A percentile compares a stretch with the other conserved stretches of the same genome.
Evolutionary conservation across 192 early-diverging fungal species (phyloP).

Genomic region (Coemansia sp.): DNA sequence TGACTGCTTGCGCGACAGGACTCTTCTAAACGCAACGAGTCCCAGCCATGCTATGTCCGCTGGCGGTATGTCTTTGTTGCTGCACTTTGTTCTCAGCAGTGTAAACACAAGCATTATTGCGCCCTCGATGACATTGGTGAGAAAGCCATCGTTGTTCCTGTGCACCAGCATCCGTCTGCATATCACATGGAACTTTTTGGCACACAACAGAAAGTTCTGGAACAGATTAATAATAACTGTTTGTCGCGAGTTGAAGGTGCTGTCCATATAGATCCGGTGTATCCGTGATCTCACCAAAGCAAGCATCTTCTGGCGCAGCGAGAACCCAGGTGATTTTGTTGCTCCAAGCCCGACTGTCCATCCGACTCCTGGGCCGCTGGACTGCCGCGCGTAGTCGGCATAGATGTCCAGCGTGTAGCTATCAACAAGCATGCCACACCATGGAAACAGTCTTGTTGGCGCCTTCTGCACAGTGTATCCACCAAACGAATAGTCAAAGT

Average conservation of each 20-base stretch:
- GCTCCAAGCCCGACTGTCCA: conserved; percentile 57
- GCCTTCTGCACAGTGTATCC: conserved; percentile 34
- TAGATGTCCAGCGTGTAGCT: conserved; percentile 65
- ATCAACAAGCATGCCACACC: conserved; percentile 82
- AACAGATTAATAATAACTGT: conserved; percentile 76
- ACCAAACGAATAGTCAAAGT: conserved; percentile 63
- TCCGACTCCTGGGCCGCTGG: conserved; percentile 39
- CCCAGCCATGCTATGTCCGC: conserved; percentile 53
- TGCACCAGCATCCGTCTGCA: conserved; percentile 20
- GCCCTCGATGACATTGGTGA: conserved; percentile 20
- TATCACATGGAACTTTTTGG: conserved; percentile 64
- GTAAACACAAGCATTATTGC: conserved; percentile 22
- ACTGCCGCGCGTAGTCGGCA: conserved; percentile 67
- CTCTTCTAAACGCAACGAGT: conserved; percentile 47
- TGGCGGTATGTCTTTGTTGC: conserved; percentile 18
- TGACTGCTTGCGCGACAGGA: conserved; percentile 51
- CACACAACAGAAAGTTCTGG: conserved; percentile 72
- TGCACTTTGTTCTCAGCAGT: conserved; percentile 28
- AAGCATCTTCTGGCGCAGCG: conserved; percentile 56
- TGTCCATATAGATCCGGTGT: conserved; percentile 65
- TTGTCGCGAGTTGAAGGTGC: conserved; percentile 58
- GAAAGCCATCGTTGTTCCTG: conserved; percentile 19
- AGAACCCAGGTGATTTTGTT: conserved; percentile 27
- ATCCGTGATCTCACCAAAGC: conserved; percentile 25
- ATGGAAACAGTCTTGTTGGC: conserved; percentile 38